Conservation (phyloP, 2,329 filamentous ascomycete species). For the Scytalidium lignicola region DNA sequence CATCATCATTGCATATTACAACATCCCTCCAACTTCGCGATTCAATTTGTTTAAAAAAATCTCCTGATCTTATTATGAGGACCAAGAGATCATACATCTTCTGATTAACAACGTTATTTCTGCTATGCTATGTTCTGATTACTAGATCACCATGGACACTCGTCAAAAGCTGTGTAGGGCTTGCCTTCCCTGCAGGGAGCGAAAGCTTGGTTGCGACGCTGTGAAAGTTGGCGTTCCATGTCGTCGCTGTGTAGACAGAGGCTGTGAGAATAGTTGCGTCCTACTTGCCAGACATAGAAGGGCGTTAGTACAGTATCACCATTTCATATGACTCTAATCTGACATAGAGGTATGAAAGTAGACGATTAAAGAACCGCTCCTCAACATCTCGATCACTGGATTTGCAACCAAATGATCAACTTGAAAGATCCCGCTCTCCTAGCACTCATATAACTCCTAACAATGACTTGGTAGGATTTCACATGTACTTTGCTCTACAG, state of each 20-base stretch:
- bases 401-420: neutral
- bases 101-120: no score
- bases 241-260: neutral
- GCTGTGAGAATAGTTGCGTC: neutral
- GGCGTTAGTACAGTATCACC: neutral
- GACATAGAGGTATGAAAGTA: neutral
- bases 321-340: neutral
- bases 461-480: no score
- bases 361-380: neutral
- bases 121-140: no score
- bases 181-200: neutral
- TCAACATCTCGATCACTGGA: neutral
- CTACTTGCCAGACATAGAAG: neutral
- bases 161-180: neutral
- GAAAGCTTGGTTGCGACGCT: neutral
- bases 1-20: no score
- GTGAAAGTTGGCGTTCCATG: neutral
- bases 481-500: no score
- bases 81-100: no score
- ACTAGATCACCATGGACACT: neutral
- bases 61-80: no score
- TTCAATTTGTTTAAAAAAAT: no score
- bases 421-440: neutral
- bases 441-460: no score
- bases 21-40: no score